These are phyloP conservation scores for Acacia acuminata DNA, from an alignment of 306 rosid species.

Conservation along the genomic window DNA sequence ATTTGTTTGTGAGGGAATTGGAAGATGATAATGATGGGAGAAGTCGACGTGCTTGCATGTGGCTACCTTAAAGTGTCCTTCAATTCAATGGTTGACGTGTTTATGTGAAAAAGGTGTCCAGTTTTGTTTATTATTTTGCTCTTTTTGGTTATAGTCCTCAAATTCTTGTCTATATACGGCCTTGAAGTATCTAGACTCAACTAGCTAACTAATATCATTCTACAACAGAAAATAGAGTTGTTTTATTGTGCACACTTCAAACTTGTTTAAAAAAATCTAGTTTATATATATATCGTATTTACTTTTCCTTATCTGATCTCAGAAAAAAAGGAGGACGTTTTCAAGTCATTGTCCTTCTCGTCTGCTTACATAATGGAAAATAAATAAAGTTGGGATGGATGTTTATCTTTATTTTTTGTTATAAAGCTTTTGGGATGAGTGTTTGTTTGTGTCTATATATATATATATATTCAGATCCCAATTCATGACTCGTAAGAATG, in stretches of 20 bases:
- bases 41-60: background rate
- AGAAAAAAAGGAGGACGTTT: background rate
- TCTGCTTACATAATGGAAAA: background rate
- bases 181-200: constrained; percentile 7
- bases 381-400: background rate
- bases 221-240: background rate
- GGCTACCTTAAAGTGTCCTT: background rate
- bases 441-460: too few relatives aligned
- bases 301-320: background rate
- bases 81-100: background rate
- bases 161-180: background rate
- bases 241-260: background rate
- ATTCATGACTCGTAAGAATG: background rate
- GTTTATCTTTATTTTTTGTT: background rate
- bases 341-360: background rate
- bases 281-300: background rate
- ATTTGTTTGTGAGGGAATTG: constrained; percentile 28
- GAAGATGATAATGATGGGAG: background rate
- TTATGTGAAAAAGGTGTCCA: background rate
- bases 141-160: background rate
- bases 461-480: too few relatives aligned
- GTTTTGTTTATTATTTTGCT: background rate
- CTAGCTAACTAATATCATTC: background rate
- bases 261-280: background rate
- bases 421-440: background rate